A percentile compares a stretch with the other conserved stretches of the same genome.
Conservation (phyloP, 2,329 filamentous ascomycete genomes). For the Sporothrix curviconia region DNA sequence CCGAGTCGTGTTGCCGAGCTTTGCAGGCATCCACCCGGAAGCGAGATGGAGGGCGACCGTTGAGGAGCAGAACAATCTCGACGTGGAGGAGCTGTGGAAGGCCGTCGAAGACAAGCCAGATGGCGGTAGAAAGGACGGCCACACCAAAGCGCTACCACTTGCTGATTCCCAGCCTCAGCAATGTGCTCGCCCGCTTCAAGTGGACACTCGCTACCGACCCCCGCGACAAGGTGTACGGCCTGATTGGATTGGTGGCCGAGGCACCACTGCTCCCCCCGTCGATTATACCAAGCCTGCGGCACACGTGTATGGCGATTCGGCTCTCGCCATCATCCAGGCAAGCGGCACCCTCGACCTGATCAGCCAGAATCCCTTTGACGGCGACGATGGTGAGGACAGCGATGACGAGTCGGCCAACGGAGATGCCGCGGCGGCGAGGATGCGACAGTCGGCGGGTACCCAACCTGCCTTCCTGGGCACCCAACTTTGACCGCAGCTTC, state of each 20-base stretch:
- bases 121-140: neutral
- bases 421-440: neutral
- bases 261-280: neutral
- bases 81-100: neutral
- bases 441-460: slow-evolving; percentile 4
- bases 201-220: slow-evolving; percentile 11
- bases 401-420: neutral
- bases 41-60: neutral
- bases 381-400: neutral
- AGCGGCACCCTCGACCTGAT: slow-evolving; percentile 13
- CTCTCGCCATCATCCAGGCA: slow-evolving; percentile 11
- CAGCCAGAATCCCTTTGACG: slow-evolving; percentile 12
- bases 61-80: neutral
- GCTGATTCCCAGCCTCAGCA: slow-evolving; percentile 11
- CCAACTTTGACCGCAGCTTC: slow-evolving; percentile 14
- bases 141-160: neutral
- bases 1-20: too few species aligned
- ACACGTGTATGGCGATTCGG: slow-evolving; percentile 10
- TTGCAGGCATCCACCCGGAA: too few species aligned
- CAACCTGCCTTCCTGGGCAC: slow-evolving; percentile 13
- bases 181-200: slow-evolving; percentile 14
- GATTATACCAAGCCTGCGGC: slow-evolving; percentile 8
- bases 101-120: neutral
- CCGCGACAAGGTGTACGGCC: slow-evolving; percentile 16
- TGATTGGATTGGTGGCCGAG: slow-evolving; percentile 14